Evolutionary conservation across 2,329 filamentous ascomycete species (phyloP), one percentile per base, ranked within the genome.

Genomic region (Rachicladosporium sp.): DNA sequence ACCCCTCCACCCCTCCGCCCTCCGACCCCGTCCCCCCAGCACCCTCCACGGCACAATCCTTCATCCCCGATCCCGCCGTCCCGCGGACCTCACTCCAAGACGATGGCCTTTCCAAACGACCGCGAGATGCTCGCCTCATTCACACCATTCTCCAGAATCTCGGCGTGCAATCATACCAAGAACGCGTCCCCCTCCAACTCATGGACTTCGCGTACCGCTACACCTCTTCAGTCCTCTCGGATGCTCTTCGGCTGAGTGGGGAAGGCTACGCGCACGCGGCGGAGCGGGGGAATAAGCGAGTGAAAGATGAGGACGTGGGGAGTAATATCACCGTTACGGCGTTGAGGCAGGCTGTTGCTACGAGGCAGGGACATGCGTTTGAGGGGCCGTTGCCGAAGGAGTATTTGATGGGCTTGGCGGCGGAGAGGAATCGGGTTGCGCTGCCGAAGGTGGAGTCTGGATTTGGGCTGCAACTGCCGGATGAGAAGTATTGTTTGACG

Each of bases 141-240:
- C 83, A 89, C 63, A 75, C 88, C 11, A 74, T 91, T 37, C 76
- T 91, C 36, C 80, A 79, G 12, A 81, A 80, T 6, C 80, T 87
- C 52, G 83, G 83, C 54, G 82, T 89, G 7, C 78, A 80, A 4
- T 71, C 79, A 31, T 91, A 86, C 68, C 83, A 89, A 59, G 76
- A 82, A 59, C 82, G 84, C 53, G 83, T 91, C 1, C 84, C 84
- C 0, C 73, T 89, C 1, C 77, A 88, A 43, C 77, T 91, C 36
- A 78, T 91, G 58, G 84, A 91, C 65, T 89, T 89, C 56, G 82
- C 84, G 36, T 91, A 91, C 70, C 78, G 84, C 30, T 83, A 87
- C 68, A 84, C 80, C 7, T 77, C 76, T 1, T 72, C 74, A 42
- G 70, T 88, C 29, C 74, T 88, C 12, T 76, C 68, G 48, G 82